phyloP scores from a whole-genome alignment of 1,284 basidiomycete genomes.

The Ceratorhiza oryzae-sativae region DNA sequence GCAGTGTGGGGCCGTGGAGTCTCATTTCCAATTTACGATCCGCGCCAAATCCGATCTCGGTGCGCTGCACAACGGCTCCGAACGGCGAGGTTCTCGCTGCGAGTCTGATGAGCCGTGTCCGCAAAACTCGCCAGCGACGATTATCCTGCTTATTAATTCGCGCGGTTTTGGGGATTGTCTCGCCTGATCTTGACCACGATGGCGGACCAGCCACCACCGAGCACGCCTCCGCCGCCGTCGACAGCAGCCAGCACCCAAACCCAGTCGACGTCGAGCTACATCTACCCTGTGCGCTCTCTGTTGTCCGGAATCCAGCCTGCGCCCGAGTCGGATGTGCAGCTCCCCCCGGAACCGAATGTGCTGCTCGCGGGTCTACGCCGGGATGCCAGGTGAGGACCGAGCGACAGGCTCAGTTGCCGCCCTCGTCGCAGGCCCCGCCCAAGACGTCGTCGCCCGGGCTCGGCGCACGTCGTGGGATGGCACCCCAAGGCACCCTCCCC shows the following conservation, averaged over 20 bases:
- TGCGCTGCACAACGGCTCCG: background rate
- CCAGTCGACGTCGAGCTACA: conserved; percentile 36
- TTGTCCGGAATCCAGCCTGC: conserved; percentile 43
- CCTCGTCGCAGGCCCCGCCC: background rate
- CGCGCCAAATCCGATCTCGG: background rate
- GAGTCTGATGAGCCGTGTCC: no score
- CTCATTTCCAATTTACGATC: background rate
- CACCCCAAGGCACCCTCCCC: background rate
- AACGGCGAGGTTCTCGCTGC: no score
- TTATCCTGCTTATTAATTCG: background rate
- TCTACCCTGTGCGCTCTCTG: conserved; percentile 45
- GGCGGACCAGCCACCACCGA: background rate
- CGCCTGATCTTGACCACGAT: background rate
- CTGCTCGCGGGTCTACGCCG: background rate
- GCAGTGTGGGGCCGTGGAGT: background rate
- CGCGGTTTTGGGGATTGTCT: background rate
- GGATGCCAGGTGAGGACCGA: conserved; percentile 25
- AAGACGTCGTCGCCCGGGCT: background rate
- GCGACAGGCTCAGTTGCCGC: background rate
- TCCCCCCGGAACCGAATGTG: conserved; percentile 5
- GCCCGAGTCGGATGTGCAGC: conserved; percentile 23
- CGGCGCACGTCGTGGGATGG: conserved; percentile 3
- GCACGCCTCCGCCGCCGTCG: conserved; percentile 1
- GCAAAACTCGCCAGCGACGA: background rate
- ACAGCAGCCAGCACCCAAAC: background rate